phyloP scores from a whole-genome alignment of 2,329 filamentous ascomycete genomes.

The Botryosphaeria dothidea region DNA sequence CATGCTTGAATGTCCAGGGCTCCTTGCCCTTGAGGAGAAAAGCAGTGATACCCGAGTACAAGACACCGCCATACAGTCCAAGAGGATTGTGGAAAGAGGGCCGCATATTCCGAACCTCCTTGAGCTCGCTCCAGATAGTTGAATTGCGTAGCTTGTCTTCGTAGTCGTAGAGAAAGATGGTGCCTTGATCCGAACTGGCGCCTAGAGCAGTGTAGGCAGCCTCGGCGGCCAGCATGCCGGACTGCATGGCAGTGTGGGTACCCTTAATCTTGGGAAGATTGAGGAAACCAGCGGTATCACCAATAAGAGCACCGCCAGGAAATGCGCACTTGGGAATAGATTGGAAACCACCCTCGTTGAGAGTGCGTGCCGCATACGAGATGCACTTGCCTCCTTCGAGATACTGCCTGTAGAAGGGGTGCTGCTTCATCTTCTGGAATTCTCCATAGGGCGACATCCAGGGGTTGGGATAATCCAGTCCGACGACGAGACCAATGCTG shows the following conservation, averaged over 20 bases:
- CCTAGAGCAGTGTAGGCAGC: constrained; percentile 78
- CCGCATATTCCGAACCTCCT: constrained; percentile 95
- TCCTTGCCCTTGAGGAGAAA: constrained; percentile 80
- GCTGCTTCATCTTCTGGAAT: constrained; percentile 98
- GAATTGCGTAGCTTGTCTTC: constrained; percentile 85
- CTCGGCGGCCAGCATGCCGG: constrained; percentile 93
- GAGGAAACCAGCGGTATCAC: constrained; percentile 93
- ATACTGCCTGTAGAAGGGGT: constrained; percentile 82
- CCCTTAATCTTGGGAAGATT: constrained; percentile 99
- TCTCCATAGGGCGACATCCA: constrained; percentile 95
- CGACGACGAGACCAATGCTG: constrained; percentile 85
- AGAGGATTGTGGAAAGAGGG: constrained; percentile 89
- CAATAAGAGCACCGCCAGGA: constrained; percentile 91
- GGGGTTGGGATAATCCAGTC: constrained; percentile 93
- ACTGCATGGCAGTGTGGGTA: constrained; percentile 96
- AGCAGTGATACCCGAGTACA: constrained; percentile 92
- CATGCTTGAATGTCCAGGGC: constrained; percentile 92
- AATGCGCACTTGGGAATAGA: constrained; percentile 97
- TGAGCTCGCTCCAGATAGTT: constrained; percentile 89
- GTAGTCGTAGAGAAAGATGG: constrained; percentile 92
- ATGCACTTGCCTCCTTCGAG: constrained; percentile 98
- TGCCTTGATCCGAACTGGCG: constrained; percentile 48
- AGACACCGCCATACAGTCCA: constrained; percentile 82
- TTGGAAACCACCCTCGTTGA: constrained; percentile 95
- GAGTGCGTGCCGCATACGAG: constrained; percentile 87